These are phyloP conservation scores for Colletotrichum spaethianum DNA, from an alignment of 2,329 filamentous ascomycete genomes.

Conservation along the genomic window DNA sequence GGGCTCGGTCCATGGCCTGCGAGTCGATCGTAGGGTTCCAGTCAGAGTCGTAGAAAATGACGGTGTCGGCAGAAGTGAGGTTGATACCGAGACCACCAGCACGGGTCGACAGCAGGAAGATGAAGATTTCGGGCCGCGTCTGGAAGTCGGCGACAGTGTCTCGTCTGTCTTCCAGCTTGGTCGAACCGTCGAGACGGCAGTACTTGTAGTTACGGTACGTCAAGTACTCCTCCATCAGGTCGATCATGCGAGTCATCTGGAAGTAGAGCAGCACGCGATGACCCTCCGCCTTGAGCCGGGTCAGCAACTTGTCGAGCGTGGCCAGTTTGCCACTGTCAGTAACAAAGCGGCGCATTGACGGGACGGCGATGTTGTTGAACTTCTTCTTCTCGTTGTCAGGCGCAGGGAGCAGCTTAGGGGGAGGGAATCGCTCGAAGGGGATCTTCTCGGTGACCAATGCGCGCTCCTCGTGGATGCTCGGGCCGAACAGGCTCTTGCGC, in stretches of 20 bases:
- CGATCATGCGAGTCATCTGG: conserved; percentile 99
- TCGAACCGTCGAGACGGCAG: conserved; percentile 95
- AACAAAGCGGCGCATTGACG: conserved; percentile 97
- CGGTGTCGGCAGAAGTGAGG: conserved; percentile 93
- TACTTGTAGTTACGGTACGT: conserved; percentile 99
- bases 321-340: conserved; percentile 98
- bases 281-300: conserved; percentile 89
- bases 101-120: conserved; percentile 95
- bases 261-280: conserved; percentile 98
- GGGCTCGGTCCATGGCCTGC: conserved; percentile 98
- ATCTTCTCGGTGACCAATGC: conserved; percentile 82
- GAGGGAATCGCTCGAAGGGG: conserved; percentile 75
- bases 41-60: conserved; percentile 99
- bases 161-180: conserved; percentile 95
- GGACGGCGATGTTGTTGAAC: conserved; percentile 92
- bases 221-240: conserved; percentile 98
- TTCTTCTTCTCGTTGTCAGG: conserved; percentile 86
- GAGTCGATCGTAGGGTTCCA: conserved; percentile 99
- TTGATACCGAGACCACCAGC: conserved; percentile 99
- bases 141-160: conserved; percentile 99
- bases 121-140: conserved; percentile 92
- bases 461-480: conserved; percentile 75
- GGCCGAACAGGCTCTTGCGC: conserved; percentile 82
- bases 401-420: conserved; percentile 77
- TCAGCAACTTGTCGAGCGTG: conserved; percentile 88